phyloP scores from a whole-genome alignment of 768 basidiomycete species.

The Termitomyces sp. region DNA sequence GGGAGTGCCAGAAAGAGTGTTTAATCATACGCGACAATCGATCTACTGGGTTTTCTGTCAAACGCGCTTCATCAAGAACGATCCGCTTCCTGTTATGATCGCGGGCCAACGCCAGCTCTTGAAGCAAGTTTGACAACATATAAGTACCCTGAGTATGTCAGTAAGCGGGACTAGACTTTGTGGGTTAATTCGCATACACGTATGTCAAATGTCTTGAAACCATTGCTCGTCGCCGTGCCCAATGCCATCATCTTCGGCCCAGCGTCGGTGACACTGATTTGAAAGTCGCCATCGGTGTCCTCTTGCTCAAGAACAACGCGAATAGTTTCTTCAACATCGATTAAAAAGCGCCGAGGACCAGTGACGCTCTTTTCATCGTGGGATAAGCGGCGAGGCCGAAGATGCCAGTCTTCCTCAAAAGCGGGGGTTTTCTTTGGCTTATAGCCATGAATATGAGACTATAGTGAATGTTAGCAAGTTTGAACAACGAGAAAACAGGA shows the following conservation, averaged over 20 bases:
- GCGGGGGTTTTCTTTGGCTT: constrained; percentile 63
- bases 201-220: constrained; percentile 96
- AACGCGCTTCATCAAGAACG: constrained; percentile 96
- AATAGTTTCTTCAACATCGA: constrained; percentile 98
- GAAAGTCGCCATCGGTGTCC: constrained; percentile 95
- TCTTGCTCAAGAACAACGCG: constrained; percentile 95
- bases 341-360: constrained; percentile 83
- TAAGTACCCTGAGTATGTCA: constrained; percentile 74
- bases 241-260: constrained; percentile 95
- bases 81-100: constrained; percentile 95
- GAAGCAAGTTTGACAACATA: constrained; percentile 98
- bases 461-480: constrained; percentile 5
- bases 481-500: constrained; percentile 7
- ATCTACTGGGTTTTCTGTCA: constrained; percentile 97
- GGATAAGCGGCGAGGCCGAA: constrained; percentile 73
- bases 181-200: constrained; percentile 43
- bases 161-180: constrained; percentile 2
- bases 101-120: constrained; percentile 93
- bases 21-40: constrained; percentile 96
- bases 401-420: constrained; percentile 75
- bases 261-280: constrained; percentile 93
- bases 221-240: constrained; percentile 95
- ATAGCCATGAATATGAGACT: constrained; percentile 73
- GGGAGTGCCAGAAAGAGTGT: constrained; percentile 96
- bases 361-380: constrained; percentile 87